phyloP scores from a whole-genome alignment of 2,329 filamentous ascomycete species.

The Stagonosporopsis cucurbitacearum region DNA sequence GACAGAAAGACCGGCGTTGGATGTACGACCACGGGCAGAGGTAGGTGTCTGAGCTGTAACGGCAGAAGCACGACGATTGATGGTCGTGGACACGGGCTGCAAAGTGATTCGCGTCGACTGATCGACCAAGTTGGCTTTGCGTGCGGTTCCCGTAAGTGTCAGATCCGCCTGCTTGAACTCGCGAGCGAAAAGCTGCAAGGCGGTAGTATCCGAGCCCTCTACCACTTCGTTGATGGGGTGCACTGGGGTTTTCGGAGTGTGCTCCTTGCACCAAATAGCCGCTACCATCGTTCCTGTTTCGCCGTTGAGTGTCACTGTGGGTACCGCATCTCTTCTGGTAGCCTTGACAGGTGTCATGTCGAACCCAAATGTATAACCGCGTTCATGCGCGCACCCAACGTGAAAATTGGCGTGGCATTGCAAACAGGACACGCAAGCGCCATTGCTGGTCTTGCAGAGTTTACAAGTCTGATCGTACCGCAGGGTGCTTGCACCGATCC shows the following conservation, averaged over 20 bases:
- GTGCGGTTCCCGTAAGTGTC: conserved; percentile 85
- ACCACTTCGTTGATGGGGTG: conserved; percentile 81
- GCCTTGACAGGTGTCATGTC: conserved; percentile 90
- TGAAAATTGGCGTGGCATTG: conserved; percentile 77
- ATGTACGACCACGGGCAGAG: conserved; percentile 42
- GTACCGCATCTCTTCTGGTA: conserved; percentile 80
- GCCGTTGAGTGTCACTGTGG: conserved; percentile 78
- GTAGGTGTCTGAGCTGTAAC: conserved; percentile 42
- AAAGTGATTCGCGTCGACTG: conserved; percentile 63
- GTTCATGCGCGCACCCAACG: conserved; percentile 86
- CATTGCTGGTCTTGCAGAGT: conserved; percentile 74
- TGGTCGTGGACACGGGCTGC: conserved; percentile 32
- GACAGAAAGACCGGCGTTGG: conserved; percentile 43
- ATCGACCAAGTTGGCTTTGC: conserved; percentile 83
- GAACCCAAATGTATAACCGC: conserved; percentile 84
- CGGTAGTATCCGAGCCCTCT: conserved; percentile 74
- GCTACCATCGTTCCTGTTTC: conserved; percentile 87
- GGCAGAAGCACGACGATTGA: conserved; percentile 52
- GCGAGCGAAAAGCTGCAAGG: conserved; percentile 83
- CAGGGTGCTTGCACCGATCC: conserved; percentile 76
- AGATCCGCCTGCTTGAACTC: conserved; percentile 96
- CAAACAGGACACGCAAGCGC: conserved; percentile 86
- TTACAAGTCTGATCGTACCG: conserved; percentile 82
- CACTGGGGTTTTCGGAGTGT: conserved; percentile 72
- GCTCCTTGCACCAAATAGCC: conserved; percentile 89